Evolutionary conservation across 495 filamentous ascomycete genomes (phyloP), one percentile per base, ranked within the genome.

Genomic region (Neurospora sp.): DNA sequence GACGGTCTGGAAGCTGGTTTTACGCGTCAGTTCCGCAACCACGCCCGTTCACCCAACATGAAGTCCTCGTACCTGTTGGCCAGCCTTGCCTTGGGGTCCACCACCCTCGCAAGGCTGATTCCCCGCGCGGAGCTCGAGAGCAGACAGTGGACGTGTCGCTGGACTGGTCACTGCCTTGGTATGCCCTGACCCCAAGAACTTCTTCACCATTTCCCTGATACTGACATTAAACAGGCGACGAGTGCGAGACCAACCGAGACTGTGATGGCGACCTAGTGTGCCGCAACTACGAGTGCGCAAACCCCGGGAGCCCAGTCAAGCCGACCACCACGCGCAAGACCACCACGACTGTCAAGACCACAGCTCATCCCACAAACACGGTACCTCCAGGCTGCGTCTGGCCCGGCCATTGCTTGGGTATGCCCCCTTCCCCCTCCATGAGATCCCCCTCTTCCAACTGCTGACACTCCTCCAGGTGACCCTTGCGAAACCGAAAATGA

Each of bases 151-250:
- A 70, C 71, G 23, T 79, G 78, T 44, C 40, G 46, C 0, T 79
- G 78, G 78, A 74, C 77, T 12, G 77, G 73, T 20, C 78, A 79
- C 71, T 79, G 78, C 23, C 66, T 79, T 44, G 78, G 78, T 79
- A 70, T 37, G 75, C 42, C 27, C 27, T 27, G 27, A 27, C 2
- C 41, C 31, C 9, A 14, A 37, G 20, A 38, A 0, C n/a, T 5
- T 18, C 31, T 70, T 0, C 23, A 23, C 10, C 10, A 23, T 3
- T 39, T 42, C 48, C 39, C 14, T 1, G n/a, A 2, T 7, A 6
- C 75, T 77, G 16, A 74, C 73, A 72, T 6, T 66, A 38, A 54
- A 70, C 27, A 78, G 77, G 77, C 14, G 77, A 78, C 46, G 40
- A 72, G 18, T 78, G 77, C 44, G 40, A 75, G 39, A 70, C 75